These are phyloP conservation scores for Eremothecium coryli DNA, from an alignment of 1,139 yeast species.

Conservation along the genomic window DNA sequence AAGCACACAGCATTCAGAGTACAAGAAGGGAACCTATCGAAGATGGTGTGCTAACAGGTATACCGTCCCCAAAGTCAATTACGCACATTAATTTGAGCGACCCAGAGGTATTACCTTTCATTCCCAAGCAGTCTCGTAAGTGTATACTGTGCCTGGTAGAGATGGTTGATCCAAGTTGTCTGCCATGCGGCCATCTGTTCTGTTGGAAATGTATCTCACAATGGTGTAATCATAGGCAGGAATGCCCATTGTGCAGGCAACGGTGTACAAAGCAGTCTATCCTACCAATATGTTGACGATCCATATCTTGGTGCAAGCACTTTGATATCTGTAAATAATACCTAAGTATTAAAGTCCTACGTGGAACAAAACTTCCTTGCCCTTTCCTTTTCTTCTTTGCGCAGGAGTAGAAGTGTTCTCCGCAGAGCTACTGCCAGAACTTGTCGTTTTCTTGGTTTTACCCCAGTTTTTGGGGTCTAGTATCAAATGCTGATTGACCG, in stretches of 20 bases:
- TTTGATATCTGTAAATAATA: too few species aligned
- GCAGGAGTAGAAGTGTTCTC: too few species aligned
- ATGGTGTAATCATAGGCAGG: conserved; percentile 83
- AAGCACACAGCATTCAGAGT: conserved; percentile 3
- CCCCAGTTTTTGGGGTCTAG: conserved; percentile 30
- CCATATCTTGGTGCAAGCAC: too few species aligned
- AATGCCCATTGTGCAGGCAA: conserved; percentile 88
- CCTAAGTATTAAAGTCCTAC: conserved; percentile 33
- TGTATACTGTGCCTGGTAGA: conserved; percentile 78
- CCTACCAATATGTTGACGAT: conserved; percentile 46
- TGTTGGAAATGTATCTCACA: conserved; percentile 89
- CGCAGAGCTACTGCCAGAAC: conserved; percentile 12
- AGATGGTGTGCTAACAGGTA: conserved; percentile 5
- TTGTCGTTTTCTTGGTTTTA: conserved; percentile 9
- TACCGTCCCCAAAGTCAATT: not conserved
- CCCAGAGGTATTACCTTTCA: conserved; percentile 49
- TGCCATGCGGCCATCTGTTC: conserved; percentile 85
- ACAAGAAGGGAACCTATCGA: conserved; percentile 5
- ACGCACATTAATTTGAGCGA: conserved; percentile 47
- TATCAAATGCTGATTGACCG: conserved; percentile 31
- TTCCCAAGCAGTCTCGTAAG: conserved; percentile 59
- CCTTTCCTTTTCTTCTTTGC: conserved; percentile 36
- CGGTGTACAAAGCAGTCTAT: conserved; percentile 65
- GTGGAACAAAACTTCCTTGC: conserved; percentile 37
- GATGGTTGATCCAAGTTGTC: conserved; percentile 77